Percentiles rank a stretch among this genome's conserved stretches.
phyloP scores from a whole-genome alignment of 2,329 filamentous ascomycete genomes.

The Malbranchea cinnamomea region DNA sequence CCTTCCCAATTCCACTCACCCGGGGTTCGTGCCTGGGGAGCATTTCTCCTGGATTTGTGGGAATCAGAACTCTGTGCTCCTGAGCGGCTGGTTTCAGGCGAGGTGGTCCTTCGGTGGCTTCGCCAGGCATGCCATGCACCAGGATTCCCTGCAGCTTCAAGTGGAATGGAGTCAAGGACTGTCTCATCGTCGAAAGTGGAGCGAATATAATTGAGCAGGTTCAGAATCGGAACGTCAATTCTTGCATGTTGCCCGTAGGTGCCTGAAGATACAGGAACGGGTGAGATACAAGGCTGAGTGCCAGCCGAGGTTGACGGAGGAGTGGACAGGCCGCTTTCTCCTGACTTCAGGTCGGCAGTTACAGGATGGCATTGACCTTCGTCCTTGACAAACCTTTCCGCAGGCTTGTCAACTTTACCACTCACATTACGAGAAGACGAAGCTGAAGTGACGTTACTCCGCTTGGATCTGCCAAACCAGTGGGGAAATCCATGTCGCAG shows the following conservation, averaged over 20 bases:
- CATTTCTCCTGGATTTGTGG: conserved; percentile 30
- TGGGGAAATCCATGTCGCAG: conserved; percentile 77
- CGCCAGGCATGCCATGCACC: conserved; percentile 93
- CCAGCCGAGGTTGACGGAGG: not conserved
- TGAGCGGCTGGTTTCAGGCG: conserved; percentile 1
- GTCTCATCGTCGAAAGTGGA: conserved; percentile 65
- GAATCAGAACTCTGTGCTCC: conserved; percentile 7
- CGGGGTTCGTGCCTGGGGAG: conserved; percentile 41
- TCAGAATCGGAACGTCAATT: conserved; percentile 40
- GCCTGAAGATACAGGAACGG: no score
- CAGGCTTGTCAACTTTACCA: no score
- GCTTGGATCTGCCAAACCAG: conserved; percentile 59
- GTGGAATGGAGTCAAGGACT: conserved; percentile 62
- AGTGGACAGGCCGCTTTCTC: not conserved
- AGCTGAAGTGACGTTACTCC: conserved; percentile 23
- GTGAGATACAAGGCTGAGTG: conserved; percentile 5
- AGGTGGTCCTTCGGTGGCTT: conserved; percentile 40
- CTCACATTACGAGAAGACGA: conserved; percentile 29
- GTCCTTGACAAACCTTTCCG: no score
- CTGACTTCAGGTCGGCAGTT: no score
- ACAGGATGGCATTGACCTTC: no score
- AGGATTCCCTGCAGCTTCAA: conserved; percentile 73
- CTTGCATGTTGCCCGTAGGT: conserved; percentile 1
- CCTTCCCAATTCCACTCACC: conserved; percentile 97
- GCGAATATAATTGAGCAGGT: conserved; percentile 66